Evolutionary conservation across 768 basidiomycete genomes (phyloP).

Genomic region (Psilocybe tampanensis): DNA sequence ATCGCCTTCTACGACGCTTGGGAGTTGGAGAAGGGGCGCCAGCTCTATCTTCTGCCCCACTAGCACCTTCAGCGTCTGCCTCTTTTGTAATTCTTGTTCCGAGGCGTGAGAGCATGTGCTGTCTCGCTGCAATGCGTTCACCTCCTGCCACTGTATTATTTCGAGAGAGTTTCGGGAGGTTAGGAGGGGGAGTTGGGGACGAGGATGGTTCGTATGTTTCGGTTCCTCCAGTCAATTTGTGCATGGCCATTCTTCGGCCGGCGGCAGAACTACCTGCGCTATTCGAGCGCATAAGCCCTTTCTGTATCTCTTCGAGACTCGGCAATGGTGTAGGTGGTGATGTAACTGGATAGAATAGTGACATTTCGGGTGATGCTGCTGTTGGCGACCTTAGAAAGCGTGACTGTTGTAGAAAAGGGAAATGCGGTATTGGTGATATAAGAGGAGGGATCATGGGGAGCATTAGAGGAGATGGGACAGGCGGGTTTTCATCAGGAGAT

Average conservation of each 20-base stretch:
- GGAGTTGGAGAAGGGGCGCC: constrained; percentile 47
- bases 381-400: constrained; percentile 54
- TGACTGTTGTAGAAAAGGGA: constrained; percentile 46
- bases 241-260: constrained; percentile 72
- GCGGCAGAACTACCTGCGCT: constrained; percentile 83
- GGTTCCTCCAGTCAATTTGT: constrained; percentile 79
- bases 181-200: constrained; percentile 53
- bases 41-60: constrained; percentile 57
- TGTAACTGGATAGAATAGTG: constrained; percentile 64
- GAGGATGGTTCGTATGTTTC: constrained; percentile 68
- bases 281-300: constrained; percentile 85
- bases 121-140: constrained; percentile 73
- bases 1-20: constrained; percentile 61
- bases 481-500: constrained; percentile 65
- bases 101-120: constrained; percentile 64
- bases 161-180: constrained; percentile 48
- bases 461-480: constrained; percentile 34
- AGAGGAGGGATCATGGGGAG: constrained; percentile 40
- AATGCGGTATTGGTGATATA: constrained; percentile 52
- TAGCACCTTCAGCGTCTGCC: constrained; percentile 63
- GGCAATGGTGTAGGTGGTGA: constrained; percentile 73
- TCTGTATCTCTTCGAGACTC: constrained; percentile 76
- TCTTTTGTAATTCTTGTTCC: constrained; percentile 61
- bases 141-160: constrained; percentile 86
- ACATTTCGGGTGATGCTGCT: constrained; percentile 54